Percentiles rank a stretch among this genome's conserved stretches.
These are phyloP conservation scores for Fallopia convolvulus DNA, from an alignment of 148 eudicot species.

Conservation along the genomic window DNA sequence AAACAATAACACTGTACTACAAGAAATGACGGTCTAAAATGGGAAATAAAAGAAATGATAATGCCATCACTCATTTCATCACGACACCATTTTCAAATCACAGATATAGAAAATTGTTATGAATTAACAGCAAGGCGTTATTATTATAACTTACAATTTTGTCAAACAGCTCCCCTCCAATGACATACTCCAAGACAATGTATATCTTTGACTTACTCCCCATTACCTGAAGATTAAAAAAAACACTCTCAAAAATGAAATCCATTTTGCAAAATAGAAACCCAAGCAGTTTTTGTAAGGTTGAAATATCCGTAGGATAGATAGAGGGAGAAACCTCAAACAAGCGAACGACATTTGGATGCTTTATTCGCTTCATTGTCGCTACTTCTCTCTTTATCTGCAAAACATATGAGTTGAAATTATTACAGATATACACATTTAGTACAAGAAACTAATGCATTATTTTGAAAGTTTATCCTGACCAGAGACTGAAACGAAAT, in stretches of 20 bases:
- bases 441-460: neutral
- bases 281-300: neutral
- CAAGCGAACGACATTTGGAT: constrained; percentile 80
- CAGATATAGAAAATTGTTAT: neutral
- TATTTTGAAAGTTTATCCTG: neutral
- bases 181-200: constrained; percentile 81
- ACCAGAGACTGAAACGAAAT: neutral
- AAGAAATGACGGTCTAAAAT: neutral
- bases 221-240: constrained; percentile 60
- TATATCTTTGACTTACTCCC: constrained; percentile 89
- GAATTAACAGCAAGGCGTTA: neutral
- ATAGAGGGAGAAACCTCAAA: constrained; percentile 50
- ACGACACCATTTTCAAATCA: neutral
- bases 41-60: neutral
- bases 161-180: constrained; percentile 96
- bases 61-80: neutral
- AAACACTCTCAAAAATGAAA: constrained; percentile 2
- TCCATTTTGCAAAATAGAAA: neutral
- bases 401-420: neutral
- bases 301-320: neutral
- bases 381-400: constrained; percentile 91
- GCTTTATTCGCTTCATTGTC: constrained; percentile 87
- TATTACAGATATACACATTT: neutral
- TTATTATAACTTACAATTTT: constrained; percentile 69
- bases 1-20: neutral